Conservation (phyloP, 2,329 filamentous ascomycete species). For the Penicillium thymicola region DNA sequence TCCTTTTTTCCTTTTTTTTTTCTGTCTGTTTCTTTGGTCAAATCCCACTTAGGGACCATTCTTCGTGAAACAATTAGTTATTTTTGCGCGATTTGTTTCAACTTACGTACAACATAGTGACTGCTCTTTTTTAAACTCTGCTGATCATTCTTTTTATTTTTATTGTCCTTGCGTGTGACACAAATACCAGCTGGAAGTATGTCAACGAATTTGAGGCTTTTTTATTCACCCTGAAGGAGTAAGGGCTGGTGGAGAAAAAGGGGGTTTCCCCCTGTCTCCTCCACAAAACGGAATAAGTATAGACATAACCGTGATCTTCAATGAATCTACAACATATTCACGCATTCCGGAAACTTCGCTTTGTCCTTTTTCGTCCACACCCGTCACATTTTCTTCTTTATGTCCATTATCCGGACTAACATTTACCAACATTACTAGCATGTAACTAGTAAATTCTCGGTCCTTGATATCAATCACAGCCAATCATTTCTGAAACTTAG, state of each 20-base stretch:
- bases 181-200: slow-evolving; percentile 9
- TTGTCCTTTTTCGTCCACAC: slow-evolving; percentile 3
- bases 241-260: slow-evolving; percentile 17
- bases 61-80: slow-evolving; percentile 5
- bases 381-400: slow-evolving; percentile 7
- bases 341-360: slow-evolving; percentile 1
- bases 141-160: slow-evolving; percentile 11
- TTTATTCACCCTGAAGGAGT: slow-evolving; percentile 12
- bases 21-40: background rate
- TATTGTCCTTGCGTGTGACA: slow-evolving; percentile 15
- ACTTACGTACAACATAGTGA: slow-evolving; percentile 1
- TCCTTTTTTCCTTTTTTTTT: background rate
- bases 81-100: slow-evolving; percentile 22
- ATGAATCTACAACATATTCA: background rate
- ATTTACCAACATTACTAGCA: slow-evolving; percentile 14
- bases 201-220: slow-evolving; percentile 6
- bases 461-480: slow-evolving; percentile 3
- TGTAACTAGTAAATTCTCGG: slow-evolving; percentile 1
- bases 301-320: slow-evolving; percentile 1
- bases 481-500: slow-evolving; percentile 15
- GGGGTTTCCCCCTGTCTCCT: slow-evolving; percentile 8
- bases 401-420: slow-evolving; percentile 15
- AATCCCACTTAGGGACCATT: background rate
- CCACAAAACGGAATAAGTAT: slow-evolving; percentile 7
- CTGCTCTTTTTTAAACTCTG: slow-evolving; percentile 4